Percentiles rank a stretch among this genome's conserved stretches.
Conservation (phyloP, 2,329 filamentous ascomycete genomes). For the Capronia epimyces region DNA sequence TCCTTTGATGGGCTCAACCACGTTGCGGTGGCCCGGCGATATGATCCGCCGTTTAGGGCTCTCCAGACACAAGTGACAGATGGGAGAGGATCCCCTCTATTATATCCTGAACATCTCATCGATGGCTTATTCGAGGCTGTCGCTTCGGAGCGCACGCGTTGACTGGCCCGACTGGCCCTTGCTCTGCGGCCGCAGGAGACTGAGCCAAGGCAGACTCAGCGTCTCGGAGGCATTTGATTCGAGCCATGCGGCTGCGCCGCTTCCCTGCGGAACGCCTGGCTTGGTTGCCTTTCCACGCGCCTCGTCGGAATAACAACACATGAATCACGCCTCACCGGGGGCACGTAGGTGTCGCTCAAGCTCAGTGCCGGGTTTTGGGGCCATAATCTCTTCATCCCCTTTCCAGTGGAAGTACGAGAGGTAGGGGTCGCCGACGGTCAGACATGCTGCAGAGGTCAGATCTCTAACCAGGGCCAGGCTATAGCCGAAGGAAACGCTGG, state of each 20-base stretch:
- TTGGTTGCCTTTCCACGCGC: not conserved
- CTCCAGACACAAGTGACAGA: not conserved
- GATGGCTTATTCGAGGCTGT: not conserved
- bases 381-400: too few relatives aligned
- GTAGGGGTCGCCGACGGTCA: too few relatives aligned
- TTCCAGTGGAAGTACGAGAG: too few relatives aligned
- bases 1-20: not conserved
- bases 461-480: too few relatives aligned
- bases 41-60: not conserved
- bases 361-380: too few relatives aligned
- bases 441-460: too few relatives aligned
- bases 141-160: not conserved
- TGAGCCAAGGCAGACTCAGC: slow-evolving; percentile 1
- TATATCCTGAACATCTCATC: not conserved
- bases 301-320: not conserved
- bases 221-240: not conserved
- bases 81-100: not conserved
- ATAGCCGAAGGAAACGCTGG: not conserved
- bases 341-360: too few relatives aligned
- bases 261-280: not conserved
- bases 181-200: not conserved
- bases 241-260: slow-evolving; percentile 1
- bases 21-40: not conserved
- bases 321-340: not conserved
- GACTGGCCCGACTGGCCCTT: not conserved